phyloP scores from a whole-genome alignment of 306 rosid species.

The Casuarina cunninghamiana region DNA sequence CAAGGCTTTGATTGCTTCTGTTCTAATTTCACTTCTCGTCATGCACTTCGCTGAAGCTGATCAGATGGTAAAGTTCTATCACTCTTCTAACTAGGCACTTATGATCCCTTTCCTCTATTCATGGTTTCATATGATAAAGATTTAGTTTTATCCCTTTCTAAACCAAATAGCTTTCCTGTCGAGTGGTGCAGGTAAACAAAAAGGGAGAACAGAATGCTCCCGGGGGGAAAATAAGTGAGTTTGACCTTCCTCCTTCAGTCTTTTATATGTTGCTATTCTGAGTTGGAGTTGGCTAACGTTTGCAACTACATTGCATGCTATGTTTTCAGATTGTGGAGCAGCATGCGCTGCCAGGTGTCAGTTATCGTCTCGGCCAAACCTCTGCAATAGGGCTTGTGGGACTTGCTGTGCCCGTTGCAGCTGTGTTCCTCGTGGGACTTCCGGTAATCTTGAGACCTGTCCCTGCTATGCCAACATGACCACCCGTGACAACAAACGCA shows the following conservation, averaged over 20 bases:
- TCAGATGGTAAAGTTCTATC: no score
- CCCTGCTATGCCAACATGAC: slow-evolving; percentile 52
- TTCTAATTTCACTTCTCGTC: slow-evolving; percentile 30
- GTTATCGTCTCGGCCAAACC: slow-evolving; percentile 28
- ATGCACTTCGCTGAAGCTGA: no score
- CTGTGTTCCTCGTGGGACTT: slow-evolving; percentile 59
- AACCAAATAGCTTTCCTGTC: background rate
- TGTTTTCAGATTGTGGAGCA: slow-evolving; percentile 31
- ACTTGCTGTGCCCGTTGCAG: slow-evolving; percentile 52
- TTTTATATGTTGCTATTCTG: background rate
- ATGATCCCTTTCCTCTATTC: no score
- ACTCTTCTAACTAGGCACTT: no score
- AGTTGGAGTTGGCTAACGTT: background rate
- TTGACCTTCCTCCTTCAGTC: background rate
- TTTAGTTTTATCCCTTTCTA: no score
- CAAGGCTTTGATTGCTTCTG: background rate
- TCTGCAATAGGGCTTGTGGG: slow-evolving; percentile 46
- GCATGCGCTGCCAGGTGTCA: slow-evolving; percentile 36
- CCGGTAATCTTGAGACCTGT: slow-evolving; percentile 40
- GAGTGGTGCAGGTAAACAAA: background rate
- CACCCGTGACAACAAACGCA: slow-evolving; percentile 49
- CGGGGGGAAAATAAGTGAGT: background rate
- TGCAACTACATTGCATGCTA: background rate
- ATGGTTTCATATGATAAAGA: no score
- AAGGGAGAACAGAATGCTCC: background rate